Evolutionary conservation across 1,139 yeast genomes (phyloP), one percentile per base, ranked within the genome.

Genomic region (Taphrina populina): DNA sequence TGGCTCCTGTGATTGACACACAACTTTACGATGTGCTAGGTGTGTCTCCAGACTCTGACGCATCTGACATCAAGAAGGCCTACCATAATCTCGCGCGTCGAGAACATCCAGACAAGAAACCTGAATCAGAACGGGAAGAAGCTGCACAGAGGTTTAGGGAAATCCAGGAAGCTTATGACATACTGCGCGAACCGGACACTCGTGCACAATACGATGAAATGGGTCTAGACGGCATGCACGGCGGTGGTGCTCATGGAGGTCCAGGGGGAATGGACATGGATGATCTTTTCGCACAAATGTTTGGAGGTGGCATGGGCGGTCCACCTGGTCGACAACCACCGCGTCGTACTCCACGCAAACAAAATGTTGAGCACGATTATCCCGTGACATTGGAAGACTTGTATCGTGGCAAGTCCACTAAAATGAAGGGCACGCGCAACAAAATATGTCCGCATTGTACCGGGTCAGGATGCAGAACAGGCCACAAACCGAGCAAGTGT

Each of bases 51-150:
- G 74, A 79, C 20, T 94, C 95, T 5, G 71, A 83, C 1, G 69
- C 77, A 35, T 70, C 73, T 4, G 95, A 86, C 61, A 84, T 87
- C 65, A 82, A 83, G 63, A 81, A 78, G 68, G 92, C 95, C 1
- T 87, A 84, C 70, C 76, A 88, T 61, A 81, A 79, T 62, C 75
- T 83, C 56, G 56, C 43, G 13, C 83, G 92, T 68, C 76, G 73
- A 58, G 84, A 88, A 61, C 98, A 94, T 69, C 98, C 98, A 0
- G 98, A 92, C 70, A 94, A 92, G 73, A 88, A 92, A 66, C 97
- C 96, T 6, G 81, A 83, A 64, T 44, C 33, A 15, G 64, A 64
- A 6, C 27, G 56, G 58, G 82, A 75, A 23, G 79, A 71, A 35
- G 84, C 90, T 1, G 95, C 86, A 66, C 71, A 77, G 59, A 79